phyloP scores from a whole-genome alignment of 2,329 filamentous ascomycete genomes.

The Phyllosticta ampelicida region DNA sequence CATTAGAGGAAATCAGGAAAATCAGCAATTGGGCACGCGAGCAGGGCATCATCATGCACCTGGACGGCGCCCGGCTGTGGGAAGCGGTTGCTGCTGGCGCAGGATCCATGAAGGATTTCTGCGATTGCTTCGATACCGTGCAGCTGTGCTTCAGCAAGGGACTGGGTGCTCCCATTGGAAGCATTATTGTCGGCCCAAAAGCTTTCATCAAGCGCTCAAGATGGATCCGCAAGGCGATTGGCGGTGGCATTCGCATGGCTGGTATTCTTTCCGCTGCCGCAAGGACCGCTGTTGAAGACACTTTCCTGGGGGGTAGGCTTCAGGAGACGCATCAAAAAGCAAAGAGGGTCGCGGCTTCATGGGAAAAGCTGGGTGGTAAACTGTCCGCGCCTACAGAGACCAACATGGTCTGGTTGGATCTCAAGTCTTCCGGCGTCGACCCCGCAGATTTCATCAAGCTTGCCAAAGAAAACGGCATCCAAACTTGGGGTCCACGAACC shows the following conservation, averaged over 20 bases:
- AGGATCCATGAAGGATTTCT: constrained; percentile 56
- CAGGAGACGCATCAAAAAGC: constrained; percentile 51
- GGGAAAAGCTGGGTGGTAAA: constrained; percentile 59
- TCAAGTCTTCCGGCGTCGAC: constrained; percentile 48
- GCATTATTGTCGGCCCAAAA: constrained; percentile 53
- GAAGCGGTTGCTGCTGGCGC: constrained; percentile 65
- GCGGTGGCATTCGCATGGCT: constrained; percentile 66
- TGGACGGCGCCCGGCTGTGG: constrained; percentile 74
- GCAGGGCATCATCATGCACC: constrained; percentile 58
- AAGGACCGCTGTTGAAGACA: constrained; percentile 66
- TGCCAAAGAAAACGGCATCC: constrained; percentile 48
- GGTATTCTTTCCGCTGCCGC: constrained; percentile 69
- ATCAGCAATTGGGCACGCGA: constrained; percentile 58
- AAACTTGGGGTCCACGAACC: constrained; percentile 46
- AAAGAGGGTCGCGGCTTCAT: constrained; percentile 51
- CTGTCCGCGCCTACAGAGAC: constrained; percentile 63
- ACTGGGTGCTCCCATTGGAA: constrained; percentile 69
- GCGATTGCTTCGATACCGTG: constrained; percentile 59
- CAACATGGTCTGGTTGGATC: constrained; percentile 86
- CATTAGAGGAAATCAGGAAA: constrained; percentile 55
- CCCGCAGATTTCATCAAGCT: constrained; percentile 43
- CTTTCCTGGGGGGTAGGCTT: constrained; percentile 59
- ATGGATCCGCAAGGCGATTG: constrained; percentile 72
- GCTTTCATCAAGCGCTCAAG: constrained; percentile 54
- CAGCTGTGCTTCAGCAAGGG: constrained; percentile 76